Conservation (phyloP, 2,329 filamentous ascomycete genomes). For the Nothophaeocryptopus gaeumannii region DNA sequence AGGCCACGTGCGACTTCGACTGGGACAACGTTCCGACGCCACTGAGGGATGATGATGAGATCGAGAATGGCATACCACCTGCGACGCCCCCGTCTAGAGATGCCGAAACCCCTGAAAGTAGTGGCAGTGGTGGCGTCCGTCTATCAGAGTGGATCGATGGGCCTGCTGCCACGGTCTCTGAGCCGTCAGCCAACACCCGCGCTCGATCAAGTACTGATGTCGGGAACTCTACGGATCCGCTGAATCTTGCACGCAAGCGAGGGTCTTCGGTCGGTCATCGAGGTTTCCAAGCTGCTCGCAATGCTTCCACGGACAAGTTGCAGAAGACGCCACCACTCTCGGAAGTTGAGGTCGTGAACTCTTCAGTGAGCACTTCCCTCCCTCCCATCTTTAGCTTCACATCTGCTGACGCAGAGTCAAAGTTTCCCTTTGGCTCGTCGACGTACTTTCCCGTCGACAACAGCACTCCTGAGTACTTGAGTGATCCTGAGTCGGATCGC, state of each 20-base stretch:
- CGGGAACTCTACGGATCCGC: not conserved
- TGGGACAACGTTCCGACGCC: constrained; percentile 42
- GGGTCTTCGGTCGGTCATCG: constrained; percentile 33
- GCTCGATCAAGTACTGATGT: not conserved
- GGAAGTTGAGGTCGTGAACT: constrained; percentile 9
- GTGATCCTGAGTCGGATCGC: constrained; percentile 26
- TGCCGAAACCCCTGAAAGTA: constrained; percentile 9
- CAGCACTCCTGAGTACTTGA: constrained; percentile 24
- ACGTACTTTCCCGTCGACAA: constrained; percentile 22
- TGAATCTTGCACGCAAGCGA: constrained; percentile 17
- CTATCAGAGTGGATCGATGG: constrained; percentile 21
- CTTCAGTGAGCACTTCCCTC: constrained; percentile 12
- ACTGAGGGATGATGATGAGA: constrained; percentile 11
- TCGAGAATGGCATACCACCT: not conserved
- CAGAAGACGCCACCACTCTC: constrained; percentile 12
- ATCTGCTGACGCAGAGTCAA: constrained; percentile 8
- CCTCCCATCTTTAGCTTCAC: constrained; percentile 20
- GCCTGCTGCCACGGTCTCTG: constrained; percentile 13
- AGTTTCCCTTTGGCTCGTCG: constrained; percentile 12
- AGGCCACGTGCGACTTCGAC: constrained; percentile 60
- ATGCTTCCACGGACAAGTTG: constrained; percentile 18
- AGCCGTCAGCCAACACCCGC: constrained; percentile 4
- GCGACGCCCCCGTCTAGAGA: constrained; percentile 15
- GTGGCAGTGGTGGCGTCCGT: constrained; percentile 20
- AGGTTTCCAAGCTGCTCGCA: constrained; percentile 32